phyloP scores from a whole-genome alignment of 2,329 filamentous ascomycete species.

The Lachnellula cervina region DNA sequence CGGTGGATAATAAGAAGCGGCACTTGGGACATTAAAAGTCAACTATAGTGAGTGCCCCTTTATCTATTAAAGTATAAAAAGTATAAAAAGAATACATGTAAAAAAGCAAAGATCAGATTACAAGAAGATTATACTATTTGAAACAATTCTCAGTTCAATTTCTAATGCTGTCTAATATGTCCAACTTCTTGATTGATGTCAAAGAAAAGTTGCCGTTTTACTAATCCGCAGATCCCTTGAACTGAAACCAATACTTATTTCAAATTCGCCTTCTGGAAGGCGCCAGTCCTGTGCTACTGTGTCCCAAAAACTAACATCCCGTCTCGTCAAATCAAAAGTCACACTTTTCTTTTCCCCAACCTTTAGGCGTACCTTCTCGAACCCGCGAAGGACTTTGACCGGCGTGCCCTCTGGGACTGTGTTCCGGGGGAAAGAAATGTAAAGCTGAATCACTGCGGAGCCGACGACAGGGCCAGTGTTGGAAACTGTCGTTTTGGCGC shows the following conservation, averaged over 20 bases:
- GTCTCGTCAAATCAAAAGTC: slow-evolving; percentile 48
- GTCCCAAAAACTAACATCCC: slow-evolving; percentile 63
- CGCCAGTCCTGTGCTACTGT: slow-evolving; percentile 54
- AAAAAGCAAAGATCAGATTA: too few relatives aligned
- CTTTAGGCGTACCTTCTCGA: slow-evolving; percentile 50
- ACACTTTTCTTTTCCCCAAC: slow-evolving; percentile 42
- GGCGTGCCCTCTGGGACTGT: slow-evolving; percentile 37
- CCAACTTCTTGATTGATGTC: neutral
- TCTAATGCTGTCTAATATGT: too few relatives aligned
- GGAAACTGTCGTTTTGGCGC: slow-evolving; percentile 42
- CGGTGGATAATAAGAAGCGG: too few relatives aligned
- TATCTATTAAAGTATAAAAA: too few relatives aligned
- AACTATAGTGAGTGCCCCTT: too few relatives aligned
- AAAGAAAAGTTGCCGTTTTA: slow-evolving; percentile 1
- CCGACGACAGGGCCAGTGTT: slow-evolving; percentile 44
- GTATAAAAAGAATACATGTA: too few relatives aligned
- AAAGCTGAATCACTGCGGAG: slow-evolving; percentile 30
- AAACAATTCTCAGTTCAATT: too few relatives aligned
- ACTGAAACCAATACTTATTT: slow-evolving; percentile 13
- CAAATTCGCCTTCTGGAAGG: slow-evolving; percentile 28
- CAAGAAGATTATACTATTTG: too few relatives aligned
- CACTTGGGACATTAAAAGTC: too few relatives aligned
- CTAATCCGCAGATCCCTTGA: slow-evolving; percentile 9
- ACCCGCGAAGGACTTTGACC: slow-evolving; percentile 55
- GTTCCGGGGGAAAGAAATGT: slow-evolving; percentile 14